Conservation (phyloP, 257 asterid genomes). For the Gentiana straminea region DNA sequence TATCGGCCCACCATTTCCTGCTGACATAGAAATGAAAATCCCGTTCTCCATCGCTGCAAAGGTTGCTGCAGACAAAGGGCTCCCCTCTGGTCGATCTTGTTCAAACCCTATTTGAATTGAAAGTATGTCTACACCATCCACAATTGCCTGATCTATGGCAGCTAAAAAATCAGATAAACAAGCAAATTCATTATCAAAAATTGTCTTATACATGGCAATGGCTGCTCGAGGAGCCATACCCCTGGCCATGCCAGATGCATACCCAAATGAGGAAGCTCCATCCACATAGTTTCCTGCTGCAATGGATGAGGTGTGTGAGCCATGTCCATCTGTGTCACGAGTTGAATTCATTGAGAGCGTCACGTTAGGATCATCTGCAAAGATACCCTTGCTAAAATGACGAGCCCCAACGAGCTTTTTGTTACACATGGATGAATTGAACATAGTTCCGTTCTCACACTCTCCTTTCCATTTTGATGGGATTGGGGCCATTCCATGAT, state of each 20-base stretch:
- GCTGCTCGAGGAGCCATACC: too few species aligned
- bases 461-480: slow-evolving; percentile 42
- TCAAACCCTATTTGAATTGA: slow-evolving; percentile 50
- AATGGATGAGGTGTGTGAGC: slow-evolving; percentile 66
- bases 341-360: too few species aligned
- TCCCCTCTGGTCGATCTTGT: slow-evolving; percentile 25
- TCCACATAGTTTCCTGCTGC: slow-evolving; percentile 47
- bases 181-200: slow-evolving; percentile 40
- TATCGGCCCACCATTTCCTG: slow-evolving; percentile 10
- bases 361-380: too few species aligned
- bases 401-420: too few species aligned
- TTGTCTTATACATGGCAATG: too few species aligned
- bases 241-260: too few species aligned
- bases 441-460: too few species aligned
- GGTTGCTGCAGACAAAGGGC: slow-evolving; percentile 49
- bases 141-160: slow-evolving; percentile 54
- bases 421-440: too few species aligned
- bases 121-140: slow-evolving; percentile 48
- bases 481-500: slow-evolving; percentile 27
- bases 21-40: slow-evolving; percentile 55
- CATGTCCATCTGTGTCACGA: slow-evolving; percentile 25
- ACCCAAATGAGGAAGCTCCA: slow-evolving; percentile 40
- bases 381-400: too few species aligned
- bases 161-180: slow-evolving; percentile 44
- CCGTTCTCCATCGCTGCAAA: slow-evolving; percentile 71